These are phyloP conservation scores for Rhazya stricta DNA, from an alignment of 257 asterid genomes.

Conservation along the genomic window DNA sequence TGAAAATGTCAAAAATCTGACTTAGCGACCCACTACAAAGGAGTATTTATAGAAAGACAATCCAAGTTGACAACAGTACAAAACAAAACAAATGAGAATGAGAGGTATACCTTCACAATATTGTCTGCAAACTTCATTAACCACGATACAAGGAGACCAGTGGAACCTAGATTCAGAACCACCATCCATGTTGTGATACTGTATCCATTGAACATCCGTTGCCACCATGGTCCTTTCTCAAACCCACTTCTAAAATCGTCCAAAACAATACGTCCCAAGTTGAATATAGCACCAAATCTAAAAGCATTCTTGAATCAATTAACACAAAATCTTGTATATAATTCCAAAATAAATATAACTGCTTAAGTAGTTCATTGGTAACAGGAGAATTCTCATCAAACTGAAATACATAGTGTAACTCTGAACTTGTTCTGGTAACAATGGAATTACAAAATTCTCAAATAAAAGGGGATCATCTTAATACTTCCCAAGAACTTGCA, in stretches of 20 bases:
- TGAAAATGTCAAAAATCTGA: not conserved
- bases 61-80: not conserved
- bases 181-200: constrained; percentile 85
- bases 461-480: not conserved
- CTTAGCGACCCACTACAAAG: not conserved
- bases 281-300: constrained; percentile 94
- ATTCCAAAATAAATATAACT: not conserved
- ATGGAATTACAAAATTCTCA: not conserved
- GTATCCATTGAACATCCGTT: constrained; percentile 77
- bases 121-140: constrained; percentile 97
- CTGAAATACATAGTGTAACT: not conserved
- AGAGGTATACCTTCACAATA: constrained; percentile 68
- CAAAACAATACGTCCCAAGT: constrained; percentile 68
- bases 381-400: constrained; percentile 7
- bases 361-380: not conserved
- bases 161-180: constrained; percentile 88
- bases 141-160: constrained; percentile 95
- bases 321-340: not conserved
- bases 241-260: constrained; percentile 91
- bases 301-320: constrained; percentile 24
- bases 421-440: not conserved
- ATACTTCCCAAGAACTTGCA: not conserved
- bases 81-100: not conserved
- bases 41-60: not conserved
- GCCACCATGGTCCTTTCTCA: constrained; percentile 96